Conservation (phyloP, 345 rosid genomes). For the Citrus sp. region DNA sequence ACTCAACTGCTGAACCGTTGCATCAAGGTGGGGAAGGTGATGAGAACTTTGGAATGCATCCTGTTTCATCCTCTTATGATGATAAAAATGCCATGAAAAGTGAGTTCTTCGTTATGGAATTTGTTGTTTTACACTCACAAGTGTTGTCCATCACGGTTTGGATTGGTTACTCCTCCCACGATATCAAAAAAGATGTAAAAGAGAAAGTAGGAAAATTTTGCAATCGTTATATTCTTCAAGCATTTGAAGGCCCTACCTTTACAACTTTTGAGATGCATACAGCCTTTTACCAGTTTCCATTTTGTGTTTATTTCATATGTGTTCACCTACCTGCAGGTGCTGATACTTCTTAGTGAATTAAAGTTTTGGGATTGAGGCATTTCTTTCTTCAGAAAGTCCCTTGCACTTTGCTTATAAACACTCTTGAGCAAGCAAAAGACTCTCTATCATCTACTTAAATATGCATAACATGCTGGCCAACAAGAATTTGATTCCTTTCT, state of each 20-base stretch:
- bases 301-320: not conserved
- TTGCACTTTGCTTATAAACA: not conserved
- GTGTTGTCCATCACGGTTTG: not conserved
- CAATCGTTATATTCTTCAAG: not conserved
- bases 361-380: not conserved
- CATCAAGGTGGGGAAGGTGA: constrained; percentile 63
- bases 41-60: constrained; percentile 47
- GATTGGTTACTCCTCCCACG: not conserved
- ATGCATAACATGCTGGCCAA: not conserved
- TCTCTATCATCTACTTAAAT: not conserved
- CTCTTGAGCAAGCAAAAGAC: not conserved
- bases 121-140: not conserved
- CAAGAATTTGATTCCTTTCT: not conserved
- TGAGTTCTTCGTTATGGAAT: constrained; percentile 25
- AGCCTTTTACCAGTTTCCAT: not conserved
- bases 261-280: not conserved
- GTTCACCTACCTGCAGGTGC: not conserved
- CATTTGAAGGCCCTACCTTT: constrained; percentile 1
- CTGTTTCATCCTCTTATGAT: constrained; percentile 54
- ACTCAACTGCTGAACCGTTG: constrained; percentile 41
- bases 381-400: not conserved
- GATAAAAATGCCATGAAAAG: constrained; percentile 68
- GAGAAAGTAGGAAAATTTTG: not conserved
- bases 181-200: not conserved
- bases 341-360: not conserved